Evolutionary conservation across 2,329 filamentous ascomycete genomes (phyloP), one percentile per base, ranked within the genome.

Genomic region (Piedraia hortae): DNA sequence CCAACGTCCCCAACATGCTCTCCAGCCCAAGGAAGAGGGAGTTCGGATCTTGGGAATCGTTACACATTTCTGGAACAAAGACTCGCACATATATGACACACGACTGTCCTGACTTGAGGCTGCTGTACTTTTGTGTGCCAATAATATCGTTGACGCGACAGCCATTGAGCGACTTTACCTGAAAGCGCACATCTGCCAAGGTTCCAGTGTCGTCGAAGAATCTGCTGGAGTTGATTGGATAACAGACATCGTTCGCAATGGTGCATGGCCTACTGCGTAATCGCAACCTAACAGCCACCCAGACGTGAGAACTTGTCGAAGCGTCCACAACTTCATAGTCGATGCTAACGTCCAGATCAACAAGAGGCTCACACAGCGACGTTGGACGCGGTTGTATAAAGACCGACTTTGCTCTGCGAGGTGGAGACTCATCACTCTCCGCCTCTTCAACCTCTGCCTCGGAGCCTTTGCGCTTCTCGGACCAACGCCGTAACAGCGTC

Each of bases 21-120:
- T 42, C 38, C 7, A 43, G 30, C 25, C 42, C 39, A 5, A 30
- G 25, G 21, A 41, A 34, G 9, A 42, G 28, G 5, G 36, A 34
- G 16, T 34, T 34, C 20, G 32, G 31, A 22, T 38, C 30, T 9
- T 28, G 23, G n/a, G n/a, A n/a, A n/a, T n/a, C n/a, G n/a, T n/a
- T n/a, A n/a, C n/a, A n/a, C n/a, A n/a, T n/a, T 9, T 30, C 24
- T 4, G 37, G 34, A 5, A 42, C 27, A 10, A 25, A 28, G 4
- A 41, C 25, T 15, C 31, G 36, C 21, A 41, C 18, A 31, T 39
- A 42, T 2, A 42, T 26, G 2, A 27, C 28, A 22, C 34, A 37
- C 8, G 25, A 24, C 18, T 37, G 28, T 16, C 34, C 34, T 5
- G 31, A 26, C 5, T 19, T 22, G 6, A 40, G 24, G 15, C 39